Evolutionary conservation across 768 basidiomycete species (phyloP), one percentile per base, ranked within the genome.

Genomic region (Dacryopinax spathularia): DNA sequence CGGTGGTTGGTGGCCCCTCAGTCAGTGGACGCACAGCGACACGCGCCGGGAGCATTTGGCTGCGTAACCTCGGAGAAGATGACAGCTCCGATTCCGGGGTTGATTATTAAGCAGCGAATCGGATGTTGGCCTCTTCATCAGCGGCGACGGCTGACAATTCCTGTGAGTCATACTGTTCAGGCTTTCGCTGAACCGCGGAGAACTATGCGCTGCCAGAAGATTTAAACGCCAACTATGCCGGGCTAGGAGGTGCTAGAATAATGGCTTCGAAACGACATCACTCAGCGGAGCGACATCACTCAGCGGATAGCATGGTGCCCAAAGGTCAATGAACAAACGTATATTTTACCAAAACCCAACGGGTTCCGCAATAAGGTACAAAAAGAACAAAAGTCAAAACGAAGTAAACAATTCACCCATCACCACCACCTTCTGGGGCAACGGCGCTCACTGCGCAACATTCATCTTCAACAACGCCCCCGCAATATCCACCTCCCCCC

Each of bases 401-500:
- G n/a, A n/a, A n/a, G n/a, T n/a, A n/a, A n/a, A n/a, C n/a, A n/a
- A n/a, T n/a, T n/a, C n/a, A n/a, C n/a, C n/a, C 25, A 56, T 27
- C 48, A 56, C 31, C 22, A 56, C 3, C 13, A 6, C 25, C 29
- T 29, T 25, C 5, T 29, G 25, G 16, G 39, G 3, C 48, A 29
- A 10, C 9, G 9, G 31, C 15, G 25, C 48, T 56, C 48, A 56
- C 48, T 56, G 48, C 2, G 59, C 61, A 39, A 91, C 80, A 27
- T 89, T 89, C 89, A 95, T 88, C 80, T 96, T 96, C 72, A 94
- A 73, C 69, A 86, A 75, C 1, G 91, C 92, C 25, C 91, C 92
- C 1, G 88, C 86, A 5, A 95, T 82, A 69, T 94, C 91, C 1
- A 96, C 92, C 39, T 89, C 86, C 41, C 88, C 84, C 85, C 92